Conservation (phyloP, 106 monocot genomes). For the Amphibolis antarctica region DNA sequence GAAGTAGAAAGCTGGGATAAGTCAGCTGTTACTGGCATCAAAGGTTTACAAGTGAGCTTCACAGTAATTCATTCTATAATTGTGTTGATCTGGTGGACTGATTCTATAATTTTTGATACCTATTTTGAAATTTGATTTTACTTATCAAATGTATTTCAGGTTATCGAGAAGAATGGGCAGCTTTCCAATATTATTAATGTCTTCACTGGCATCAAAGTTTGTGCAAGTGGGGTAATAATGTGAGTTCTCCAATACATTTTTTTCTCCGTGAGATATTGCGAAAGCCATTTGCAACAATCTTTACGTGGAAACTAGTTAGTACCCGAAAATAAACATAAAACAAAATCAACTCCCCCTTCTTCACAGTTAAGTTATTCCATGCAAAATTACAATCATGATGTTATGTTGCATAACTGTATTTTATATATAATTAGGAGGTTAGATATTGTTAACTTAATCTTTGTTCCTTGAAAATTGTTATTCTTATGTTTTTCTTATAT, state of each 20-base stretch:
- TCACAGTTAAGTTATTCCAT: too few species aligned
- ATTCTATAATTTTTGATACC: neutral
- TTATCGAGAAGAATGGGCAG: constrained; percentile 47
- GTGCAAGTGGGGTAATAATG: constrained; percentile 40
- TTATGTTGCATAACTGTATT: too few species aligned
- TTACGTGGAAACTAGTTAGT: too few species aligned
- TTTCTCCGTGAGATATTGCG: neutral
- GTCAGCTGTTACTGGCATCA: constrained; percentile 41
- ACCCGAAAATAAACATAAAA: too few species aligned
- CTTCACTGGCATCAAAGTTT: constrained; percentile 41
- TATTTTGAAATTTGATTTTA: neutral
- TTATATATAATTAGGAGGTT: neutral
- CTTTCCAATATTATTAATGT: constrained; percentile 37
- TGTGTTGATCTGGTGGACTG: too few species aligned
- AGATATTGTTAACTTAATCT: neutral
- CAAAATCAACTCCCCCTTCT: too few species aligned
- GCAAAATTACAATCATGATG: too few species aligned
- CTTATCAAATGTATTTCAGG: constrained; percentile 16
- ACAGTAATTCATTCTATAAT: constrained; percentile 3
- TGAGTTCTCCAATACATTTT: constrained; percentile 22
- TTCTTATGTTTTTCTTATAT: too few species aligned
- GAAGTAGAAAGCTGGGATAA: constrained; percentile 37
- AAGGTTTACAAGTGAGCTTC: constrained; percentile 60
- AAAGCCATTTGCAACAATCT: neutral
- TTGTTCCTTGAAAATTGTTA: neutral